Evolutionary conservation across 164 flowering plant species (phyloP), one percentile per base, ranked within the genome.

Genomic region (Vitis cinerea): DNA sequence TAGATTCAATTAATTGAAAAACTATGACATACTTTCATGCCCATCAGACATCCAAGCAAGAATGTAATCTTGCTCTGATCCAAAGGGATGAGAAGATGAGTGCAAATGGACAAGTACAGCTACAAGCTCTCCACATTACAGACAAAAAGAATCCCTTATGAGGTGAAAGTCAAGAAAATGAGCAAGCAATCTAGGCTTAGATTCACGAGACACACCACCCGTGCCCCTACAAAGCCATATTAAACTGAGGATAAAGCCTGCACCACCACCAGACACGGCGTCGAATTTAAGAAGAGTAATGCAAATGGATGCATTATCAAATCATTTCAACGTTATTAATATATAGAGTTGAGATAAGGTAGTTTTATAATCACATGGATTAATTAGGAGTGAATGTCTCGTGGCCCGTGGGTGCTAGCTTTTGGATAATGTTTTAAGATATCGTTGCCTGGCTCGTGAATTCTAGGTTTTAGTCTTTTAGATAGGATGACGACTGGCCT

Each of bases 251-350:
- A 23, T 23, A 23, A 23, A 23, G 2, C 44, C 44, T 37, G 44
- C 44, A 37, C 44, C 44, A 37, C 67, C 73, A 71, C 27, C 49
- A 27, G 63, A 71, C 73, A 55, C 66, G 59, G 59, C 61, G 56
- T 60, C 30, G 50, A 60, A 57, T 17, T 30, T 13, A 69, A 3
- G 44, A 37, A 37, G 72, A 69, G 27, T 72, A 59, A 64, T 74
- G 77, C 50, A 69, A 15, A 50, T 64, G 69, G 77, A 69, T 69
- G 49, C 37, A 50, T 12, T 63, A 60, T 3, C 31, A 16, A 16
- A 47, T 13, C 19, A 47, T 63, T 69, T 50, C 44, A 37, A 37
- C 44, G 57, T 57, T 58, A 53, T 63, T 16, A 3, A 37, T 37
- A 13, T 23, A 8, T 59, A 10, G 1, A 59, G 30, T 27, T 59